Conservation (phyloP, 1,139 yeast genomes). For the Meyerozyma carpophila region DNA sequence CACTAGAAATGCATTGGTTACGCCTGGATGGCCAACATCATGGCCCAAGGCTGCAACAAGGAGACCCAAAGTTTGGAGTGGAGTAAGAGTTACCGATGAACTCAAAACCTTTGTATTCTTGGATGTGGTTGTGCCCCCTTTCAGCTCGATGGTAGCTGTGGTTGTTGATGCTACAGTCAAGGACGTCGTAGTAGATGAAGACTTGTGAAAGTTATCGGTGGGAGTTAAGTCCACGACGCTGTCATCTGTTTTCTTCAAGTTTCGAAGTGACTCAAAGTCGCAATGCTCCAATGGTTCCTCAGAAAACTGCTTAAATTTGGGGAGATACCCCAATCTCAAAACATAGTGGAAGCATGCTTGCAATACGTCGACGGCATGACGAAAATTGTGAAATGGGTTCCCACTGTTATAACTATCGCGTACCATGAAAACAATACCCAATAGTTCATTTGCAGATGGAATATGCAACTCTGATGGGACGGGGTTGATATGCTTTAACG, state of each 20-base stretch:
- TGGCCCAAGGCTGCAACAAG: constrained; percentile 88
- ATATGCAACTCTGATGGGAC: constrained; percentile 13
- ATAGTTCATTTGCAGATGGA: constrained; percentile 39
- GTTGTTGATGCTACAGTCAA: background rate
- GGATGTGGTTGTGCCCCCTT: background rate
- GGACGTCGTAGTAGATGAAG: background rate
- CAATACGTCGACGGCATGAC: constrained; percentile 93
- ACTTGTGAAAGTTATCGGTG: background rate
- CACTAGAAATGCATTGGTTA: constrained; percentile 71
- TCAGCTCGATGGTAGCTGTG: background rate
- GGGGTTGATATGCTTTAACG: constrained; percentile 29
- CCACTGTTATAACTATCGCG: constrained; percentile 78
- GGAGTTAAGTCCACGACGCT: background rate
- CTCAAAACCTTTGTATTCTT: background rate
- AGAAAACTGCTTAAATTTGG: constrained; percentile 33
- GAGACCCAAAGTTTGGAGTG: constrained; percentile 51
- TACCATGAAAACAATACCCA: constrained; percentile 56
- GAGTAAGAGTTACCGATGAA: constrained; percentile 18
- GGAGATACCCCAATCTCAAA: constrained; percentile 43
- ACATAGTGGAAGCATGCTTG: constrained; percentile 79
- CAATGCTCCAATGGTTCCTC: constrained; percentile 16
- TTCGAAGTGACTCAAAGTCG: constrained; percentile 4
- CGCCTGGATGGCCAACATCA: constrained; percentile 95
- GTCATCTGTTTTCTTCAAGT: background rate
- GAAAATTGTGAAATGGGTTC: constrained; percentile 89